Evolutionary conservation across 1,284 basidiomycete species (phyloP), one percentile per base, ranked within the genome.

Genomic region (Retiboletus fuscus): DNA sequence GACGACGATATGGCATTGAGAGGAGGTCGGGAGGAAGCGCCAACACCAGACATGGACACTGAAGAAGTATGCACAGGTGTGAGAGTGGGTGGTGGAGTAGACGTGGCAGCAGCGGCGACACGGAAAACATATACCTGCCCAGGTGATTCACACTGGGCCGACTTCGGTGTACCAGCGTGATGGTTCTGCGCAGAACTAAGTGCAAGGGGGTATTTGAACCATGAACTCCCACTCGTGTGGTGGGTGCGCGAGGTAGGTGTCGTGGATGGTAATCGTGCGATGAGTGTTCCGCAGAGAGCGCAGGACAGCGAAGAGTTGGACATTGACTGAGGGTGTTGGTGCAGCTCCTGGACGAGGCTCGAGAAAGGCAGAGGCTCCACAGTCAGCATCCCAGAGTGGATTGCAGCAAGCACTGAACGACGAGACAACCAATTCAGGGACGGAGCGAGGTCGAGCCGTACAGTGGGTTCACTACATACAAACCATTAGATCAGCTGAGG

Each of bases 371-470:
- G 88, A 4, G 97, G 97, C 79, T 99, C 97, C 68, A 99, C 93
- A 22, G 91, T 91, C 16, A 99, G 87, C 77, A 96, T 94, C 3
- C 96, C 96, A 20, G 90, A 90, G 74, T 98, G 91, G 69, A 99
- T 94, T 3, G 97, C 96, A 13, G 91, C 85, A 11, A 93, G 87
- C 18, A 98, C 94, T n/a, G 92, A 92, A 43, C 96, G 91, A 28
- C 97, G 89, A 15, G 94, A 94, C 20, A 99, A 87, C 94, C 96
- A 99, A 77, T 96, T 97, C 41, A 99, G 87, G 20, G 96, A 95
- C 0, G 97, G 95, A 0, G 97, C 96, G n/a, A 95, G 85, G 80
- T 99, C 96, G 34, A 99, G 89, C 5, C 98, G 92, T 49, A 99
- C 86, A 0, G 96, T 95, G 0, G 97, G 95, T 75, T 99, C 98